Evolutionary conservation across 2,329 filamentous ascomycete species (phyloP).

Genomic region (Diplodia scrobiculata): DNA sequence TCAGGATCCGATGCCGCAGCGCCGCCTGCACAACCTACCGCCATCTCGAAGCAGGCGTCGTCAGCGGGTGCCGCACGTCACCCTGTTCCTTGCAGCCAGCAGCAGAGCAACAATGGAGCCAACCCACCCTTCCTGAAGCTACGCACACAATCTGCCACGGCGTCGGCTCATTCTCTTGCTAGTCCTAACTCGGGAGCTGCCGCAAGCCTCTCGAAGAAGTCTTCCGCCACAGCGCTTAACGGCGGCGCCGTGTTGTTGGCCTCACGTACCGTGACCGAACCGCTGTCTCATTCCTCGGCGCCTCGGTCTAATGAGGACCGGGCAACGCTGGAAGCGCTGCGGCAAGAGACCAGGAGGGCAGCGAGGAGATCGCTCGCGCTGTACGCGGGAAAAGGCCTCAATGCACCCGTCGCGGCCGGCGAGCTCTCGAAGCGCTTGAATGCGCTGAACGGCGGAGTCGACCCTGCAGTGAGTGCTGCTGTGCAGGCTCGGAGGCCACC

Average conservation of each 20-base stretch:
- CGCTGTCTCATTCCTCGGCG: background rate
- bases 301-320: background rate
- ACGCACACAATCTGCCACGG: background rate
- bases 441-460: background rate
- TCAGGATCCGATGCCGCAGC: background rate
- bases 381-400: background rate
- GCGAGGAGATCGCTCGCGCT: background rate
- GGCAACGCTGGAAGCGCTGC: background rate
- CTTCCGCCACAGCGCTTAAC: background rate
- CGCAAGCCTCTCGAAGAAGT: background rate
- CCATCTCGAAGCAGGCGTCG: background rate
- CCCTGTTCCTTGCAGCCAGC: background rate
- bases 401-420: background rate
- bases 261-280: background rate
- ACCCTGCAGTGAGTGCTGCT: background rate
- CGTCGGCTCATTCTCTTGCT: slow-evolving; percentile 5
- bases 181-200: background rate
- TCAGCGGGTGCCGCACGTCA: background rate
- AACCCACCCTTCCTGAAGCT: background rate
- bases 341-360: slow-evolving; percentile 6
- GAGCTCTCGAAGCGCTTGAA: slow-evolving; percentile 1
- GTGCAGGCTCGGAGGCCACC: too few species aligned
- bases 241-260: background rate
- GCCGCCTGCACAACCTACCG: background rate
- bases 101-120: background rate